Evolutionary conservation across 768 basidiomycete genomes (phyloP).

Genomic region (Imleria badia): DNA sequence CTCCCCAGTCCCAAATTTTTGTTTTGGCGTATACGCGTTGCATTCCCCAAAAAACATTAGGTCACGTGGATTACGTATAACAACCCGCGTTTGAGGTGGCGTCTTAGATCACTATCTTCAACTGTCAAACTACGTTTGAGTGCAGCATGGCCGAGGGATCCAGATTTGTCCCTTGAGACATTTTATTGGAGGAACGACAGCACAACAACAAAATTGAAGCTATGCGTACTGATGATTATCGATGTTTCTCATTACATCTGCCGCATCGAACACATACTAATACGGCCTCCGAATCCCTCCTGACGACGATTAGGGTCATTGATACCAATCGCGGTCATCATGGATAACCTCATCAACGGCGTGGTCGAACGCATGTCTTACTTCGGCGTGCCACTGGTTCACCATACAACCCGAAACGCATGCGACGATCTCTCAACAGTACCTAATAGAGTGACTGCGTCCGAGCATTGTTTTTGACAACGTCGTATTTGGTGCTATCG

Average conservation of each 20-base stretch:
- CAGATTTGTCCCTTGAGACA: neutral
- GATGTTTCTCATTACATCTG: too few relatives aligned
- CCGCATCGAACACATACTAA: conserved; percentile 15
- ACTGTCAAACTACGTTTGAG: neutral
- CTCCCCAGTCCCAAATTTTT: conserved; percentile 36
- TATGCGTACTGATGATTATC: neutral
- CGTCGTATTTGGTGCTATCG: neutral
- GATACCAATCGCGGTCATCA: conserved; percentile 27
- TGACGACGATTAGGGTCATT: conserved; percentile 21
- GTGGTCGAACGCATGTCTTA: conserved; percentile 18
- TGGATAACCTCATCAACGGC: conserved; percentile 15
- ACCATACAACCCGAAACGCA: neutral
- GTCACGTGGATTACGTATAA: conserved; percentile 31
- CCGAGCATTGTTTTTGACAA: too few relatives aligned
- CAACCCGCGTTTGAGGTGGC: conserved; percentile 4
- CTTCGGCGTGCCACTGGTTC: neutral
- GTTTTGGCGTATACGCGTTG: conserved; percentile 21
- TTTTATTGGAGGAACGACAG: neutral
- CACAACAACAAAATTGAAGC: neutral
- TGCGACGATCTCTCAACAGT: neutral
- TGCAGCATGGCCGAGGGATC: neutral
- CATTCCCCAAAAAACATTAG: conserved; percentile 29
- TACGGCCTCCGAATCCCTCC: neutral
- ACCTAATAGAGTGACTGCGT: neutral
- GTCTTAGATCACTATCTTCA: too few relatives aligned